Evolutionary conservation across 345 rosid genomes (phyloP).

Genomic region (Laguncularia racemosa): DNA sequence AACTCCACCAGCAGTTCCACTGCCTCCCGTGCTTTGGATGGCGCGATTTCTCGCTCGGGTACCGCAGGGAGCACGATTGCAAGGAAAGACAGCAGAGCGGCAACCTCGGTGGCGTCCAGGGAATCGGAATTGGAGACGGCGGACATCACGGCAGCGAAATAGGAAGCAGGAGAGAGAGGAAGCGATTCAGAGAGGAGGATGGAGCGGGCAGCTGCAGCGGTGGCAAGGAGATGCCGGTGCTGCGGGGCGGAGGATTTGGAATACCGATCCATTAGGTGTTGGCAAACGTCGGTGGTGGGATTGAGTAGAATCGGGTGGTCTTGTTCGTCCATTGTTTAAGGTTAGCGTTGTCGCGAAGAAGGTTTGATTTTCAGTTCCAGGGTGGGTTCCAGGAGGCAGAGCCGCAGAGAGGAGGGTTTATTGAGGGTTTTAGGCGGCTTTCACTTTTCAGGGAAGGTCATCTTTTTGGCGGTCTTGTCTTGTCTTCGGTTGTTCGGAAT

Average conservation of each 20-base stretch:
- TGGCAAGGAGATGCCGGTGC: constrained; percentile 86
- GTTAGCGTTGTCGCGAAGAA: too few relatives aligned
- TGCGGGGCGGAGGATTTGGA: constrained; percentile 74
- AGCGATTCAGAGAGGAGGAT: constrained; percentile 62
- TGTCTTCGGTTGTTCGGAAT: too few relatives aligned
- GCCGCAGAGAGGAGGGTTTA: too few relatives aligned
- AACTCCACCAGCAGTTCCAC: constrained; percentile 45
- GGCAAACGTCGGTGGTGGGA: constrained; percentile 57
- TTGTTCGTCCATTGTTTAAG: neutral
- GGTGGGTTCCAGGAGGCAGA: too few relatives aligned
- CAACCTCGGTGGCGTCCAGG: constrained; percentile 46
- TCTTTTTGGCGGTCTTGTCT: too few relatives aligned
- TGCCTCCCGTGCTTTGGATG: constrained; percentile 59
- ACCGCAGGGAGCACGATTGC: constrained; percentile 51
- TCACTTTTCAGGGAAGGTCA: too few relatives aligned
- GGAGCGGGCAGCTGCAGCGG: constrained; percentile 84
- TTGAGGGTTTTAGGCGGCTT: too few relatives aligned
- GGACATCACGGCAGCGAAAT: constrained; percentile 77
- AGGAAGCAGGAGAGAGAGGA: constrained; percentile 50
- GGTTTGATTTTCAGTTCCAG: too few relatives aligned
- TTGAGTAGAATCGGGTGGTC: constrained; percentile 19
- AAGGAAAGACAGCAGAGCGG: constrained; percentile 62
- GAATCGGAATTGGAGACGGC: constrained; percentile 21
- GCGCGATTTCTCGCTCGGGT: constrained; percentile 36
- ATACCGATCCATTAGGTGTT: constrained; percentile 86